phyloP scores from a whole-genome alignment of 495 filamentous ascomycete genomes.

The Penicillium malachiteum region DNA sequence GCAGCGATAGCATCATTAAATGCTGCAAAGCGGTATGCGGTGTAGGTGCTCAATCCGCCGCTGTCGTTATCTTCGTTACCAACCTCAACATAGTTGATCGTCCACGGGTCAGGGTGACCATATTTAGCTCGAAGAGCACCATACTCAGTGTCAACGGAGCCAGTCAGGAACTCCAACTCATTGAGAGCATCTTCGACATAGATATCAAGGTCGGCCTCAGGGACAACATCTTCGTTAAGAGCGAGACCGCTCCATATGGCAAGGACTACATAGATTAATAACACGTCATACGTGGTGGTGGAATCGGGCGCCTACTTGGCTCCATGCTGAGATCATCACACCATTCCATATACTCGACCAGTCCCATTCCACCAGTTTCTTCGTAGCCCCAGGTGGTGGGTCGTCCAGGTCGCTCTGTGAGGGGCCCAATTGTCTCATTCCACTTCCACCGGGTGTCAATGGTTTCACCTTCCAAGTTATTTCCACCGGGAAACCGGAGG shows the following conservation, averaged over 20 bases:
- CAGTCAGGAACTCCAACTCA: conserved; percentile 56
- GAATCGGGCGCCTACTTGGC: conserved; percentile 30
- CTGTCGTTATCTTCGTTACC: conserved; percentile 58
- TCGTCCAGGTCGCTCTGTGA: conserved; percentile 61
- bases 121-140: conserved; percentile 46
- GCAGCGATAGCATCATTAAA: conserved; percentile 50
- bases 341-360: conserved; percentile 64
- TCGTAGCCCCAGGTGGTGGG: conserved; percentile 61
- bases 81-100: conserved; percentile 49
- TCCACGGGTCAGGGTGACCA: conserved; percentile 49
- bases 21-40: conserved; percentile 41
- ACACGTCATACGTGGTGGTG: background rate
- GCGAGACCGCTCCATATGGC: conserved; percentile 60
- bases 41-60: conserved; percentile 37
- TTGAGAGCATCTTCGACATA: conserved; percentile 60
- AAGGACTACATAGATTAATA: conserved; percentile 35
- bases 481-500: conserved; percentile 65
- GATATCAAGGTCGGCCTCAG: conserved; percentile 28
- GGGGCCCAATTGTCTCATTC: conserved; percentile 65
- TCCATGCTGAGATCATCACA: conserved; percentile 62
- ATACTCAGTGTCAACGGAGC: conserved; percentile 35
- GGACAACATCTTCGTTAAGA: conserved; percentile 49
- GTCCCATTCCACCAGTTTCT: conserved; percentile 57
- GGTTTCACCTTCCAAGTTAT: conserved; percentile 60
- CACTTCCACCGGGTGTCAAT: conserved; percentile 60